phyloP scores from a whole-genome alignment of 2,329 filamentous ascomycete species.

The Balansia obtecta region DNA sequence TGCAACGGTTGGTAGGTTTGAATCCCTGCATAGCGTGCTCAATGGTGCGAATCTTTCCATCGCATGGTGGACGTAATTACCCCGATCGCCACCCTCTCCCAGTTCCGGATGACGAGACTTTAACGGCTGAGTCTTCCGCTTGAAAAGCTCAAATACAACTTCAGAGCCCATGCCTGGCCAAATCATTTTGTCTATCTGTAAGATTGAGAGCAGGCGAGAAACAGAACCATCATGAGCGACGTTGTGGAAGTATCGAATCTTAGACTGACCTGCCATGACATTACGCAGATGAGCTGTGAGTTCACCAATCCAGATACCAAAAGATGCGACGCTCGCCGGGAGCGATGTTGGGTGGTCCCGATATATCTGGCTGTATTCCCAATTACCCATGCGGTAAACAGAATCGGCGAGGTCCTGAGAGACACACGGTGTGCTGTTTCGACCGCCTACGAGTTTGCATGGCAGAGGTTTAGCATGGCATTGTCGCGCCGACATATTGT shows the following conservation, averaged over 20 bases:
- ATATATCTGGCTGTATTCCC: slow-evolving; percentile 71
- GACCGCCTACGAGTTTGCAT: slow-evolving; percentile 40
- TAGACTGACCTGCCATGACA: slow-evolving; percentile 27
- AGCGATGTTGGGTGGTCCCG: slow-evolving; percentile 53
- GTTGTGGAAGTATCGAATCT: slow-evolving; percentile 54
- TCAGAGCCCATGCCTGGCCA: slow-evolving; percentile 79
- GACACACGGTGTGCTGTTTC: slow-evolving; percentile 44
- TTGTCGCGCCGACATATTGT: slow-evolving; percentile 68
- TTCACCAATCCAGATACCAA: slow-evolving; percentile 65
- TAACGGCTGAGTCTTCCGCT: slow-evolving; percentile 17
- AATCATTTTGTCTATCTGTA: slow-evolving; percentile 66
- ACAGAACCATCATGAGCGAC: slow-evolving; percentile 70
- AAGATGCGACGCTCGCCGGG: slow-evolving; percentile 45
- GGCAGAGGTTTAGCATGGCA: slow-evolving; percentile 65
- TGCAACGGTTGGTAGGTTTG: background rate
- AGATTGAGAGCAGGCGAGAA: slow-evolving; percentile 51
- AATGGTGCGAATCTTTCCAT: slow-evolving; percentile 13
- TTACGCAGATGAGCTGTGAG: slow-evolving; percentile 52
- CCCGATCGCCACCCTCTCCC: slow-evolving; percentile 13
- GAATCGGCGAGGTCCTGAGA: slow-evolving; percentile 48
- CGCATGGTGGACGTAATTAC: slow-evolving; percentile 20
- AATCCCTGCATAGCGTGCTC: slow-evolving; percentile 12
- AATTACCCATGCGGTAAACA: slow-evolving; percentile 66
- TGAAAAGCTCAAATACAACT: slow-evolving; percentile 64
- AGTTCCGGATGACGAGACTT: slow-evolving; percentile 8